Base-by-base conservation (phyloP, 2,329 filamentous ascomycete genomes). In the Leptosphaerulina australis region DNA sequence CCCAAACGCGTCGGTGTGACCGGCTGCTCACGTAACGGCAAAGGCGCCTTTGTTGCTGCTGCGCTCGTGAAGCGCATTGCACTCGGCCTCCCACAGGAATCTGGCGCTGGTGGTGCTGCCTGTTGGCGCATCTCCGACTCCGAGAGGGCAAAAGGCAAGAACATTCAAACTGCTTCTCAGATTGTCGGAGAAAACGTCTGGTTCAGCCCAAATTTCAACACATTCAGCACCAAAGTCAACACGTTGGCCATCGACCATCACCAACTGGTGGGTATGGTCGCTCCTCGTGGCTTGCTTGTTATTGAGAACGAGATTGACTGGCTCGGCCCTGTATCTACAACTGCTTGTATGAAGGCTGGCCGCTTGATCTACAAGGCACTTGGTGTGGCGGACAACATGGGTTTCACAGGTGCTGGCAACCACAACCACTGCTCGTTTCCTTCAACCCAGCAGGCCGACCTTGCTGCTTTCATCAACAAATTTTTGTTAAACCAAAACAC, bases 21-120 rank as follows among this genome's bases (percentile, higher is more conserved):
- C 11, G 84, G 84, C 4, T 87, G 83, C 75, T 85, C 82, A 44
- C 80, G 83, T 30, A 84, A 86, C 69, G 83, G 83, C 47, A 86
- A 86, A 72, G 83, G 83, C 10, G 83, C 83, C 22, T 79, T 86
- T 55, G 74, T 86, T n/a, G 81, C 79, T 4, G 83, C 82, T 12
- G 83, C 83, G 2, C 74, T 86, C 17, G 81, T 83, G 51, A 65
- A 75, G 44, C 82, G 83, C 31, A 83, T 86, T 51, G 82, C 80
- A 14, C 76, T 87, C 25, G 84, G 82, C 11, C 76, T 87, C 26
- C 82, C 83, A 0, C 83, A 86, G 66, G 83, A 86, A 70, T 84
- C 81, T 5, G 83, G 83, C 15, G 80, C 82, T 0, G 83, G 83
- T 44, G 83, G 82, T 30, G 77, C 83, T 15, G 82, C 81, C 12